phyloP scores from a whole-genome alignment of 768 basidiomycete genomes.

The Gautieria morchelliformis region DNA sequence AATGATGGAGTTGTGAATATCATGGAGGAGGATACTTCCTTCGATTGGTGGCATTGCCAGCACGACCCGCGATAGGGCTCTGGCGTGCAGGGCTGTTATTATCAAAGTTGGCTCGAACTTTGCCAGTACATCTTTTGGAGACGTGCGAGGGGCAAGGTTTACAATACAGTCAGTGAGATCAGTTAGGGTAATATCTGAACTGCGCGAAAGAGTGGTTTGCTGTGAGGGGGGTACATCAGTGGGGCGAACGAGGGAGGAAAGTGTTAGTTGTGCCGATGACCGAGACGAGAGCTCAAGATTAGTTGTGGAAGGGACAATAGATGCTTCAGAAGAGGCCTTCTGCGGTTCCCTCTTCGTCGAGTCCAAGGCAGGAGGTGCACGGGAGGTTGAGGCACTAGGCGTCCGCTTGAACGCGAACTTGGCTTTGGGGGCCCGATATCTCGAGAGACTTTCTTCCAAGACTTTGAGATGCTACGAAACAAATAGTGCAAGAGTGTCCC shows the following conservation, averaged over 20 bases:
- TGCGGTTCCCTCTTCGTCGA: not conserved
- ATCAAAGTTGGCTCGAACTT: conserved; percentile 12
- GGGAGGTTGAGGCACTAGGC: conserved; percentile 14
- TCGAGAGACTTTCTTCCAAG: conserved; percentile 47
- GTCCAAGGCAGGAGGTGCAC: conserved; percentile 3
- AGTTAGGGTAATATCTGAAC: conserved; percentile 52
- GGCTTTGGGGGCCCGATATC: conserved; percentile 41
- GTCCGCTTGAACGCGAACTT: conserved; percentile 65
- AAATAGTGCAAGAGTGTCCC: not conserved
- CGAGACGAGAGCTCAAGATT: conserved; percentile 35
- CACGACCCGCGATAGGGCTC: conserved; percentile 48
- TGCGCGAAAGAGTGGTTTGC: not conserved
- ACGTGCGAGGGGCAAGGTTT: conserved; percentile 38
- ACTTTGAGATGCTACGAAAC: conserved; percentile 51
- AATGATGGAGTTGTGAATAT: conserved; percentile 52
- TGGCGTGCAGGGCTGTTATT: conserved; percentile 55
- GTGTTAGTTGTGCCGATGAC: conserved; percentile 38
- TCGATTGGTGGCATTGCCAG: conserved; percentile 54
- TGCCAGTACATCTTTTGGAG: conserved; percentile 9
- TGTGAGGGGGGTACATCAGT: conserved; percentile 15
- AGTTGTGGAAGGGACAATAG: conserved; percentile 15
- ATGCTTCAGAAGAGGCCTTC: not conserved
- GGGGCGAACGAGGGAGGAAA: conserved; percentile 28
- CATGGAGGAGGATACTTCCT: conserved; percentile 68
- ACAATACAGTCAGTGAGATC: conserved; percentile 62